These are phyloP conservation scores for Mariannaea elegans DNA, from an alignment of 2,329 filamentous ascomycete species.

Conservation along the genomic window DNA sequence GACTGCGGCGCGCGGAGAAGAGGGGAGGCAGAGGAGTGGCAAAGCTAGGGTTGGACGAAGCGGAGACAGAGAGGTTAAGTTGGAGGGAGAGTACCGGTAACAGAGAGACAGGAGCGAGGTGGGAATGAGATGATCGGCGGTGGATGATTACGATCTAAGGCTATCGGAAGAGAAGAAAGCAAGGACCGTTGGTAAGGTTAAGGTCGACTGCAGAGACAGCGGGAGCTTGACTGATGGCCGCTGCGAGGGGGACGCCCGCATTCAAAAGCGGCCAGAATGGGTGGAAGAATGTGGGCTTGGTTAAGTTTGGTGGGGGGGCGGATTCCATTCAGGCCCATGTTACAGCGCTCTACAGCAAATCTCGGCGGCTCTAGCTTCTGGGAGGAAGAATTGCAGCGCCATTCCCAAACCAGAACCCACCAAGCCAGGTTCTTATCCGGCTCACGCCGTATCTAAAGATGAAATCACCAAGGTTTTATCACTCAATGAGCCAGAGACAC, in stretches of 20 bases:
- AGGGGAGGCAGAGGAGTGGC: conserved; percentile 3
- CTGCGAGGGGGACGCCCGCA: background rate
- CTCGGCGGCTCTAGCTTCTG: background rate
- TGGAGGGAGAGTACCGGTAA: background rate
- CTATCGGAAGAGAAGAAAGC: background rate
- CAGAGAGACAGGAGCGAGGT: conserved; percentile 7
- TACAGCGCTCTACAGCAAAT: background rate
- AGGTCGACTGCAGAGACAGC: background rate
- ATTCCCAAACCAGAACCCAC: conserved; percentile 10
- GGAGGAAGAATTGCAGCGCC: conserved; percentile 1
- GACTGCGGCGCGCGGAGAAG: background rate
- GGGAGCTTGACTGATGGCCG: background rate
- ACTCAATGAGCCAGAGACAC: no score
- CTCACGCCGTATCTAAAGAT: background rate
- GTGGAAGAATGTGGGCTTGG: conserved; percentile 8
- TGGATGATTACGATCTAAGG: background rate
- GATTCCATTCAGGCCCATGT: background rate
- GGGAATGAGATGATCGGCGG: conserved; percentile 24
- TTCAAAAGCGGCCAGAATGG: background rate
- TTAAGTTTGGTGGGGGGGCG: conserved; percentile 1
- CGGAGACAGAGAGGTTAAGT: conserved; percentile 1
- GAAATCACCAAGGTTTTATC: no score
- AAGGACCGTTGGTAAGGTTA: background rate
- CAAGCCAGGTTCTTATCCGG: background rate
- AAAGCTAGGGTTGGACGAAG: conserved; percentile 5